These are phyloP conservation scores for Ceratobasidium sp. DNA, from an alignment of 1,284 basidiomycete genomes.

Conservation along the genomic window DNA sequence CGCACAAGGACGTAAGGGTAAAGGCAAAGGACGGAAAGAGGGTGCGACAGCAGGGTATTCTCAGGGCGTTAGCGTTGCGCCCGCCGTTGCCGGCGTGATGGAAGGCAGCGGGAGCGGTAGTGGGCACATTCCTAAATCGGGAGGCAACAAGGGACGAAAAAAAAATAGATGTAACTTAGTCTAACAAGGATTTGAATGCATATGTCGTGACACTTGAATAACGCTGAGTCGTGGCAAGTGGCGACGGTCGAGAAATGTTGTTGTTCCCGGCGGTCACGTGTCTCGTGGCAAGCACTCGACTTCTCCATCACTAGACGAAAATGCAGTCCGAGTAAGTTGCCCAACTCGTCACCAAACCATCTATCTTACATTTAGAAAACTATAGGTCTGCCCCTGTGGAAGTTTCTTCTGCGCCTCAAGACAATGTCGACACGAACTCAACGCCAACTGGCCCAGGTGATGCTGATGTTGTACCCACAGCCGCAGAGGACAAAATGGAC, in stretches of 20 bases:
- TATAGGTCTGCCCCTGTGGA: slow-evolving; percentile 1
- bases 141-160: slow-evolving; percentile 37
- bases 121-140: slow-evolving; percentile 27
- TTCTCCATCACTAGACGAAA: neutral
- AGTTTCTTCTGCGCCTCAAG: neutral
- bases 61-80: slow-evolving; percentile 26
- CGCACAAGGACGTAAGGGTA: slow-evolving; percentile 38
- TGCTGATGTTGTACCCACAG: slow-evolving; percentile 36
- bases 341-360: neutral
- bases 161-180: slow-evolving; percentile 35
- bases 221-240: too few species aligned
- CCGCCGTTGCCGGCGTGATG: slow-evolving; percentile 40
- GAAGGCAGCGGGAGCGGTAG: slow-evolving; percentile 42
- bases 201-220: too few species aligned
- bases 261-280: slow-evolving; percentile 11
- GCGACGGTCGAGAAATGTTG: too few species aligned
- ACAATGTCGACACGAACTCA: neutral
- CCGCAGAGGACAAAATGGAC: slow-evolving; percentile 30
- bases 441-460: slow-evolving; percentile 25
- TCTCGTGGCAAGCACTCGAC: neutral
- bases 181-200: too few species aligned
- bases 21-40: slow-evolving; percentile 40
- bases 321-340: slow-evolving; percentile 34
- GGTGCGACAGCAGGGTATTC: slow-evolving; percentile 37
- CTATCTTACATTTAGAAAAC: neutral